Percentiles rank a stretch among this genome's conserved stretches.
Conservation (phyloP, 257 asterid species). For the Solanum chiquidenum region DNA sequence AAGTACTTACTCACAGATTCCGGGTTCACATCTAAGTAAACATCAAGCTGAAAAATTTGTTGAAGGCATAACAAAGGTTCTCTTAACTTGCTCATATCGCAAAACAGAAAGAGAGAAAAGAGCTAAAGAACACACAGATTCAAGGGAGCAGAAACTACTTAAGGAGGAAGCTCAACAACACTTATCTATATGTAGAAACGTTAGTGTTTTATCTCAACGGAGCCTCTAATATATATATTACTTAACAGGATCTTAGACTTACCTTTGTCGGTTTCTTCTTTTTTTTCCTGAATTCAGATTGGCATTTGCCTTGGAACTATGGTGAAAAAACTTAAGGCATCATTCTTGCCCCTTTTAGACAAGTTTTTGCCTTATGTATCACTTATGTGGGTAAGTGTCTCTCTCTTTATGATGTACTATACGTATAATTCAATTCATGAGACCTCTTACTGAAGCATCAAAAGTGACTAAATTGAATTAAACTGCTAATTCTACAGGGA, state of each 20-base stretch:
- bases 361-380: neutral
- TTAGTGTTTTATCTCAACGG: neutral
- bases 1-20: neutral
- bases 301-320: neutral
- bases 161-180: neutral
- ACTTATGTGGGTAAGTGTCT: neutral
- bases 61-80: neutral
- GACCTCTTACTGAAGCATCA: neutral
- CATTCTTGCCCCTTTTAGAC: slow-evolving; percentile 5
- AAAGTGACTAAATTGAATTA: neutral
- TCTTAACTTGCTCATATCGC: neutral
- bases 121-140: no score
- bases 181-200: neutral
- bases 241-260: neutral
- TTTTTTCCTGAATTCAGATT: neutral
- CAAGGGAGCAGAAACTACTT: neutral
- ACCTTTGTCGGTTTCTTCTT: neutral
- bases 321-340: neutral
- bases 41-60: neutral
- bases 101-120: neutral
- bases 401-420: neutral
- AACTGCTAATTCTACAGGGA: neutral
- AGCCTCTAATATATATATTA: neutral
- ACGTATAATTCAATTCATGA: neutral
- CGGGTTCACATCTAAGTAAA: neutral